phyloP scores from a whole-genome alignment of 768 basidiomycete genomes.

The Auriculariales sp. region DNA sequence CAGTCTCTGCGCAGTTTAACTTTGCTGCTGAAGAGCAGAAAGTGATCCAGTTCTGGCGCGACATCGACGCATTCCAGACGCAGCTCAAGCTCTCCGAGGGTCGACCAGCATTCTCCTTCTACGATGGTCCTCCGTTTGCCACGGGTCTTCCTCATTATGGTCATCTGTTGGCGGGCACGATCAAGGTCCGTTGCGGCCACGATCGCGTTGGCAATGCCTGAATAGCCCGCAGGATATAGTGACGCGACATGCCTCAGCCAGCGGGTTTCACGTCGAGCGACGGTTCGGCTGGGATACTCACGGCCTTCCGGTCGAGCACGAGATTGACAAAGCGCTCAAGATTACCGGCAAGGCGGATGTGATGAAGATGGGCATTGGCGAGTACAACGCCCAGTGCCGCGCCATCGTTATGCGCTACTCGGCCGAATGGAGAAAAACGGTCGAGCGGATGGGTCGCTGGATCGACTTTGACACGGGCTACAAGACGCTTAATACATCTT shows the following conservation, averaged over 20 bases:
- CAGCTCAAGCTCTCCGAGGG: slow-evolving; percentile 87
- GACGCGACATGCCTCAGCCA: slow-evolving; percentile 87
- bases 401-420: slow-evolving; percentile 96
- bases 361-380: slow-evolving; percentile 87
- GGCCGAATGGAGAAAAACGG: slow-evolving; percentile 84
- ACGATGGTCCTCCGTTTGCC: slow-evolving; percentile 94
- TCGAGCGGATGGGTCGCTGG: slow-evolving; percentile 98
- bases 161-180: slow-evolving; percentile 81
- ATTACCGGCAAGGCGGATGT: slow-evolving; percentile 93
- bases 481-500: slow-evolving; percentile 85
- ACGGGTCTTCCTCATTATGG: slow-evolving; percentile 96
- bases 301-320: slow-evolving; percentile 95
- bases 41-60: slow-evolving; percentile 80
- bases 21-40: slow-evolving; percentile 85
- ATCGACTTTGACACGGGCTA: slow-evolving; percentile 99
- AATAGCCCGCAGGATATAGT: slow-evolving; percentile 70
- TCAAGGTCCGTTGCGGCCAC: slow-evolving; percentile 49
- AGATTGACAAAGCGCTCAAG: slow-evolving; percentile 92
- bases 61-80: slow-evolving; percentile 96
- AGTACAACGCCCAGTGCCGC: slow-evolving; percentile 94
- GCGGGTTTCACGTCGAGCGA: slow-evolving; percentile 81
- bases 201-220: background rate
- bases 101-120: slow-evolving; percentile 83
- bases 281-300: slow-evolving; percentile 99
- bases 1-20: slow-evolving; percentile 65